These are phyloP conservation scores for Gastrodia elata DNA, from an alignment of 106 monocot genomes.

Conservation along the genomic window DNA sequence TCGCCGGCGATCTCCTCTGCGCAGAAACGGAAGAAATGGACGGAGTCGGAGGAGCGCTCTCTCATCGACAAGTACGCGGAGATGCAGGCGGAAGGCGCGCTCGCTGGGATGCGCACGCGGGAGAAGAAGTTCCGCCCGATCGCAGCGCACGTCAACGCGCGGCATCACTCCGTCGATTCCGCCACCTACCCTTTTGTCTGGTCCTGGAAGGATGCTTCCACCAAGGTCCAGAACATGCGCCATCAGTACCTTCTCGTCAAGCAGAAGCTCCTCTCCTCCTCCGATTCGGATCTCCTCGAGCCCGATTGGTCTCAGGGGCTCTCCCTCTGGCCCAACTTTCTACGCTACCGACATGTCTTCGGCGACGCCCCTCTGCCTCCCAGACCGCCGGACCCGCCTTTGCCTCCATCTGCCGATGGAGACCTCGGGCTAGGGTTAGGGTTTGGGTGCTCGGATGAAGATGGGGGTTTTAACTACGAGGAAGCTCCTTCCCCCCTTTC, in stretches of 20 bases:
- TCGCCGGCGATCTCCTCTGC: not conserved
- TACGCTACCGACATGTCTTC: constrained; percentile 44
- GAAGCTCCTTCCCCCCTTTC: not conserved
- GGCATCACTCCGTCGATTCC: constrained; percentile 38
- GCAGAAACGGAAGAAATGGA: constrained; percentile 53
- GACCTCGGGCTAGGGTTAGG: constrained; percentile 17
- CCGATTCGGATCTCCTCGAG: not conserved
- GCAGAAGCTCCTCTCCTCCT: constrained; percentile 33
- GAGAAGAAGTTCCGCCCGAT: constrained; percentile 57
- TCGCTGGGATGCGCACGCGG: constrained; percentile 32
- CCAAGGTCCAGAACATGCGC: constrained; percentile 75
- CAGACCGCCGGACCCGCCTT: not conserved
- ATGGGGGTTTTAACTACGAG: not conserved
- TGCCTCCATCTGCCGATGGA: not conserved
- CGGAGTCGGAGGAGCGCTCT: constrained; percentile 51
- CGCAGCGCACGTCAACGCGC: constrained; percentile 47
- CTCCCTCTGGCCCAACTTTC: constrained; percentile 57
- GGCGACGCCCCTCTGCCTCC: constrained; percentile 40
- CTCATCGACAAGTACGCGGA: constrained; percentile 48
- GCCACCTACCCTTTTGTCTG: constrained; percentile 39
- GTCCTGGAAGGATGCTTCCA: constrained; percentile 67
- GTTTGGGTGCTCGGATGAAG: constrained; percentile 1
- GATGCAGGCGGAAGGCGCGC: constrained; percentile 24
- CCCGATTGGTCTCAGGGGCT: constrained; percentile 23
- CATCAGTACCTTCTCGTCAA: constrained; percentile 71